Percentiles rank a stretch among this genome's conserved stretches.
Conservation (phyloP, 805 yeast genomes). For the Candida maesae region DNA sequence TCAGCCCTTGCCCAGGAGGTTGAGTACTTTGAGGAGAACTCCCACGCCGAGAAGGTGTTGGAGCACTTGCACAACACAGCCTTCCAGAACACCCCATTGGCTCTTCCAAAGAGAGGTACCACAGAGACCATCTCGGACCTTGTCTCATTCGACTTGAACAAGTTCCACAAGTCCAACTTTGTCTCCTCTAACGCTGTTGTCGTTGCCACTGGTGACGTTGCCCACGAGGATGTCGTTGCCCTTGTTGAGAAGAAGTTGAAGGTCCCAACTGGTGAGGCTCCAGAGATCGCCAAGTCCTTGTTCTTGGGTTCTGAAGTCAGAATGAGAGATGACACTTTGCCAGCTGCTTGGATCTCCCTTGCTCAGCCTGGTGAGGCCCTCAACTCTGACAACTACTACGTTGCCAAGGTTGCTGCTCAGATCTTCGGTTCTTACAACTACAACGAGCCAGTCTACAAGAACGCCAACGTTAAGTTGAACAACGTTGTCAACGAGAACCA, state of each 20-base stretch:
- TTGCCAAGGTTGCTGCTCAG: constrained; percentile 70
- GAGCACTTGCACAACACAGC: constrained; percentile 82
- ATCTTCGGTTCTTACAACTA: constrained; percentile 55
- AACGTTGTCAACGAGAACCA: constrained; percentile 68
- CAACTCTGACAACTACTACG: constrained; percentile 59
- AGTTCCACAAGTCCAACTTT: constrained; percentile 53
- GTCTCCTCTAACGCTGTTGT: constrained; percentile 64
- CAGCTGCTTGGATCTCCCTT: constrained; percentile 73
- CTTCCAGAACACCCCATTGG: constrained; percentile 80
- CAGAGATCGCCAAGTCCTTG: constrained; percentile 47
- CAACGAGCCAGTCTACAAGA: constrained; percentile 49
- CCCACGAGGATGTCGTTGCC: constrained; percentile 66
- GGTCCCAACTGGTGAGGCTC: constrained; percentile 49
- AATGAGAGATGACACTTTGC: constrained; percentile 83
- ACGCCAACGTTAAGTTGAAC: constrained; percentile 67
- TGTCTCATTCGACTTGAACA: constrained; percentile 52
- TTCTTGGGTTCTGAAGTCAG: constrained; percentile 86
- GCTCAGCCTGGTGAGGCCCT: constrained; percentile 72
- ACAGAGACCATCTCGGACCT: constrained; percentile 56
- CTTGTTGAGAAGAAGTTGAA: constrained; percentile 51
- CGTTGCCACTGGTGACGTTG: constrained; percentile 66
- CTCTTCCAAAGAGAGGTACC: constrained; percentile 75
- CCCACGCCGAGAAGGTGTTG: constrained; percentile 51
- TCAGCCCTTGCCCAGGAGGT: constrained; percentile 43
- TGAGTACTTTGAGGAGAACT: constrained; percentile 50